Evolutionary conservation across 2,329 filamentous ascomycete genomes (phyloP).

Genomic region (Pseudogymnoascus sp.): DNA sequence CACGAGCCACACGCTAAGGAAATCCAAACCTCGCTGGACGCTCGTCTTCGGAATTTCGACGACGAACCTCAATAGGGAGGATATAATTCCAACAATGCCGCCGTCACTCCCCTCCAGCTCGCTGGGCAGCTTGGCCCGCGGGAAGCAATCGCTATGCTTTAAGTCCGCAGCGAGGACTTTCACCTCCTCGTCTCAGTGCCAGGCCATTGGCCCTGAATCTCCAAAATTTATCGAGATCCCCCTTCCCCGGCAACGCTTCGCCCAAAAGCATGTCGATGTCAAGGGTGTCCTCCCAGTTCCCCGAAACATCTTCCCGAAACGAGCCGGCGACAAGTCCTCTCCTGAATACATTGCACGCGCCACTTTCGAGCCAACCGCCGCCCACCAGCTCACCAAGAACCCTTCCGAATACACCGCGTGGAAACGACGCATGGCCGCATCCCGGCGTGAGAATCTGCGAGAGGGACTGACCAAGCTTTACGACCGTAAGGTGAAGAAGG

Average conservation of each 20-base stretch:
- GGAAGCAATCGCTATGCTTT: constrained; percentile 27
- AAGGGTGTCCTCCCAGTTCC: constrained; percentile 82
- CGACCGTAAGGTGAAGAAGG: constrained; percentile 50
- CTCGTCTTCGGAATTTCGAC: constrained; percentile 6
- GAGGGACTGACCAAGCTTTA: constrained; percentile 66
- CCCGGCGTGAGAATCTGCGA: constrained; percentile 64
- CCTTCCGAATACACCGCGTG: constrained; percentile 42
- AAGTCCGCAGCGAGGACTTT: constrained; percentile 36
- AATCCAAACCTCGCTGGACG: constrained; percentile 9
- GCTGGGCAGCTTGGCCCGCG: constrained; percentile 29
- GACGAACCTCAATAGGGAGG: constrained; percentile 9
- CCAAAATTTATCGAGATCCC: constrained; percentile 83
- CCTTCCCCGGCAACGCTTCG: constrained; percentile 57
- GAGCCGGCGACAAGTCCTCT: constrained; percentile 55
- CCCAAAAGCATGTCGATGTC: constrained; percentile 39
- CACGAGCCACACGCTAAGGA: constrained; percentile 13
- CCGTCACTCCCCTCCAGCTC: constrained; percentile 25
- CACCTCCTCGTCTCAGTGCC: constrained; percentile 38
- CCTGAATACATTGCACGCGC: constrained; percentile 55
- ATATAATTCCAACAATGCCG: constrained; percentile 22
- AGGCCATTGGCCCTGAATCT: constrained; percentile 70
- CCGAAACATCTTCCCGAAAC: constrained; percentile 65
- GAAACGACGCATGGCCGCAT: constrained; percentile 67
- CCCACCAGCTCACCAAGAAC: constrained; percentile 18
- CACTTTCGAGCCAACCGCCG: constrained; percentile 47